phyloP scores from a whole-genome alignment of 306 rosid species.

The Cercis canadensis region DNA sequence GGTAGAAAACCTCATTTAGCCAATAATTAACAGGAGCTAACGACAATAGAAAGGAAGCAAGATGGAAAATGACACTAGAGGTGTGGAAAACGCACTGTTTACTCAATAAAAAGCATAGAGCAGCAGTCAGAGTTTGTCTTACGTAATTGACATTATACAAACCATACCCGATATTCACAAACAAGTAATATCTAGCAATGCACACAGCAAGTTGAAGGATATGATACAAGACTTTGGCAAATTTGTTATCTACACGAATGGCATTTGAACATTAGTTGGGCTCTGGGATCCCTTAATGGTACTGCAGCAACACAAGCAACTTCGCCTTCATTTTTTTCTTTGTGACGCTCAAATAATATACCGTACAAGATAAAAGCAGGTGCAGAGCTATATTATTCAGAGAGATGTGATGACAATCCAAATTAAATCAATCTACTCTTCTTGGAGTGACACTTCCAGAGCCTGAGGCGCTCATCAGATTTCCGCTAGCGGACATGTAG shows the following conservation, averaged over 20 bases:
- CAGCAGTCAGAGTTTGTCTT: not conserved
- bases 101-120: not conserved
- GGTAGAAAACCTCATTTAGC: too few relatives aligned
- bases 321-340: not conserved
- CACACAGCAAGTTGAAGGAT: constrained; percentile 9
- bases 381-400: constrained; percentile 18
- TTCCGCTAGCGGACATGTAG: constrained; percentile 92
- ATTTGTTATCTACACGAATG: not conserved
- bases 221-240: not conserved
- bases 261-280: not conserved
- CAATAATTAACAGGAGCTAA: too few relatives aligned
- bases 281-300: not conserved
- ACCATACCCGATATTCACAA: constrained; percentile 10
- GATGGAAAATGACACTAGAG: too few relatives aligned
- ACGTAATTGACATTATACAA: constrained; percentile 12
- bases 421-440: constrained; percentile 49
- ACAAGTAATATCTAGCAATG: constrained; percentile 19
- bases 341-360: not conserved
- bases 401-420: constrained; percentile 19
- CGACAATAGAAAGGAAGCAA: too few relatives aligned
- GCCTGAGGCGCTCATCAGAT: constrained; percentile 72
- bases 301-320: constrained; percentile 13
- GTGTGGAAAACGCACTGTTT: too few relatives aligned
- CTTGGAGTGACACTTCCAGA: constrained; percentile 63
- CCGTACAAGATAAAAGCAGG: constrained; percentile 38